A percentile compares a stretch with the other conserved stretches of the same genome.
phyloP scores from a whole-genome alignment of 1,284 basidiomycete species.

The Apiotrichum domesticum region DNA sequence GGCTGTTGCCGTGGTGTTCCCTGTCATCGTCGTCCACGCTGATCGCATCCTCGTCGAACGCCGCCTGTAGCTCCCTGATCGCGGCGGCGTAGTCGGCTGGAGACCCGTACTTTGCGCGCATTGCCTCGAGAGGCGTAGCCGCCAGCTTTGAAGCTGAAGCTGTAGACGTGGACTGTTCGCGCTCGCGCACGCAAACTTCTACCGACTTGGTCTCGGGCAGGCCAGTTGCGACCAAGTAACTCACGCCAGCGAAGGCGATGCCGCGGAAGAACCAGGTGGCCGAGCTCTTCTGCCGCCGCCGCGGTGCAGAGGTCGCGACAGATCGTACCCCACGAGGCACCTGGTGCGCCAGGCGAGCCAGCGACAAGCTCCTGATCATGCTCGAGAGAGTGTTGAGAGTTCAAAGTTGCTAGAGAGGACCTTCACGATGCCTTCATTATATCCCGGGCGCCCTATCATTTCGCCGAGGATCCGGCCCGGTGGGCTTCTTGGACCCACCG shows the following conservation, averaged over 20 bases:
- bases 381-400: background rate
- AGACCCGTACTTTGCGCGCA: slow-evolving; percentile 4
- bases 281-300: too few species aligned
- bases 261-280: background rate
- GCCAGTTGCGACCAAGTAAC: background rate
- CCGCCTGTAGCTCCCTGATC: slow-evolving; percentile 5
- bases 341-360: background rate
- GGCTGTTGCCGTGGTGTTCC: slow-evolving; percentile 5
- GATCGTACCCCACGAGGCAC: too few species aligned
- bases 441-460: too few species aligned
- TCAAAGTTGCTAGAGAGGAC: too few species aligned
- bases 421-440: too few species aligned
- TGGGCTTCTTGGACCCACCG: too few species aligned
- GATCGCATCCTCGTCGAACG: slow-evolving; percentile 8
- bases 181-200: too few species aligned
- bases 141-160: too few species aligned
- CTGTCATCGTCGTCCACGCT: slow-evolving; percentile 8
- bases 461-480: too few species aligned
- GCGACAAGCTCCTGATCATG: background rate
- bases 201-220: too few species aligned
- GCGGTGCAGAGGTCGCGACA: too few species aligned
- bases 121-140: background rate
- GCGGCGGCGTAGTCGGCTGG: slow-evolving; percentile 11
- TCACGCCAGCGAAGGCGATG: background rate
- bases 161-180: too few species aligned